These are phyloP conservation scores for Eucalyptus curtisii DNA, from an alignment of 345 rosid species.

Conservation along the genomic window DNA sequence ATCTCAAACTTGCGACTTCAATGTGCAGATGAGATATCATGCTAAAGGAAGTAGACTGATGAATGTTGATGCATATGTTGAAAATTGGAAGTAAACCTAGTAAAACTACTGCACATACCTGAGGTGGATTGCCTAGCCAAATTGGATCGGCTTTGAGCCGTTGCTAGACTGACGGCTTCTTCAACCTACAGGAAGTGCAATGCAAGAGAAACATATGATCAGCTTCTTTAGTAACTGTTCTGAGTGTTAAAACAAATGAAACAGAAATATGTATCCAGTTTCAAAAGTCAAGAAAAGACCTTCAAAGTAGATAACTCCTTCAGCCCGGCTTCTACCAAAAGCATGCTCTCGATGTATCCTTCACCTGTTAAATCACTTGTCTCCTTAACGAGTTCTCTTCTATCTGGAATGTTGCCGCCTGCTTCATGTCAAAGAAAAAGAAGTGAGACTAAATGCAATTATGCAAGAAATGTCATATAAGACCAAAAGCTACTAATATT, in stretches of 20 bases:
- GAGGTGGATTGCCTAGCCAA: background rate
- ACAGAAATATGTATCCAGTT: background rate
- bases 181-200: background rate
- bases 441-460: background rate
- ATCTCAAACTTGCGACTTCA: background rate
- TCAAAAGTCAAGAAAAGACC: background rate
- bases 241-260: background rate
- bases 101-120: background rate
- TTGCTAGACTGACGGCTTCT: background rate
- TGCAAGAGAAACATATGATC: background rate
- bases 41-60: background rate
- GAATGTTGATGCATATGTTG: background rate
- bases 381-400: background rate
- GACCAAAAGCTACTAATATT: background rate
- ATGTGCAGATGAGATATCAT: background rate
- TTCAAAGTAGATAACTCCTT: background rate
- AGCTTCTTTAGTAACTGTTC: background rate
- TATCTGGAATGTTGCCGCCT: background rate
- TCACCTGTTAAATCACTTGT: background rate
- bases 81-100: background rate
- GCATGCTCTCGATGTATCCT: background rate
- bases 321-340: background rate
- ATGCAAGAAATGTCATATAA: background rate
- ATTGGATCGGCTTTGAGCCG: background rate
- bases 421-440: background rate